These are phyloP conservation scores for Sherardia arvensis DNA, from an alignment of 257 asterid genomes.

Conservation along the genomic window DNA sequence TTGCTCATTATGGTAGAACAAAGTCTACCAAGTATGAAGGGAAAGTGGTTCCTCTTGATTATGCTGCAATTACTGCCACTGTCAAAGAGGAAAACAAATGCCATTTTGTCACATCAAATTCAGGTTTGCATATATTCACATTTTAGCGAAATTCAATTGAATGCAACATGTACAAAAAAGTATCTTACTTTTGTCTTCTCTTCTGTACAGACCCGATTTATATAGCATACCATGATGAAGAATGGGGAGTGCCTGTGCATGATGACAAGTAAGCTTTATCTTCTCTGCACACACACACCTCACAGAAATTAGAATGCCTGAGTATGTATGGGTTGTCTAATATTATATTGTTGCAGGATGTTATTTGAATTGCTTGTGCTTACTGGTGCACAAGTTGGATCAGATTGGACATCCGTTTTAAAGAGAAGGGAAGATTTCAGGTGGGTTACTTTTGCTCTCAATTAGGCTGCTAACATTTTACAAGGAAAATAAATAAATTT, in stretches of 20 bases:
- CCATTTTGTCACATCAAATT: slow-evolving; percentile 69
- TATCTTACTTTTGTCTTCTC: slow-evolving; percentile 10
- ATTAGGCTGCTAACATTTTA: neutral
- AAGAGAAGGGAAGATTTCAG: slow-evolving; percentile 49
- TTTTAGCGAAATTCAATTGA: neutral
- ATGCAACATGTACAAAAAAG: slow-evolving; percentile 6
- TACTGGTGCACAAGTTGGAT: slow-evolving; percentile 84
- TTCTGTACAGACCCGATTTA: slow-evolving; percentile 49
- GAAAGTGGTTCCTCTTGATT: slow-evolving; percentile 18
- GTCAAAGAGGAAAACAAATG: slow-evolving; percentile 43
- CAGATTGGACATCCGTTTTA: slow-evolving; percentile 71
- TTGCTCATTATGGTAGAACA: slow-evolving; percentile 73
- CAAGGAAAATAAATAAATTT: neutral
- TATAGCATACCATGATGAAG: slow-evolving; percentile 70
- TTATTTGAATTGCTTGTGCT: slow-evolving; percentile 62
- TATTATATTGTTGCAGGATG: slow-evolving; percentile 25
- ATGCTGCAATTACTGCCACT: slow-evolving; percentile 7
- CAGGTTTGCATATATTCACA: slow-evolving; percentile 28
- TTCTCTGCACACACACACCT: neutral
- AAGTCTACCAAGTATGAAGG: slow-evolving; percentile 32
- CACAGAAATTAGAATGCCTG: neutral
- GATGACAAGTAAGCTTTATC: slow-evolving; percentile 48
- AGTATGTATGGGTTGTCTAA: slow-evolving; percentile 1
- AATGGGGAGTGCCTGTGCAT: slow-evolving; percentile 87
- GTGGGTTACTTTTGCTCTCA: slow-evolving; percentile 12